phyloP scores from a whole-genome alignment of 2,329 filamentous ascomycete species.

The Botrytis aclada region DNA sequence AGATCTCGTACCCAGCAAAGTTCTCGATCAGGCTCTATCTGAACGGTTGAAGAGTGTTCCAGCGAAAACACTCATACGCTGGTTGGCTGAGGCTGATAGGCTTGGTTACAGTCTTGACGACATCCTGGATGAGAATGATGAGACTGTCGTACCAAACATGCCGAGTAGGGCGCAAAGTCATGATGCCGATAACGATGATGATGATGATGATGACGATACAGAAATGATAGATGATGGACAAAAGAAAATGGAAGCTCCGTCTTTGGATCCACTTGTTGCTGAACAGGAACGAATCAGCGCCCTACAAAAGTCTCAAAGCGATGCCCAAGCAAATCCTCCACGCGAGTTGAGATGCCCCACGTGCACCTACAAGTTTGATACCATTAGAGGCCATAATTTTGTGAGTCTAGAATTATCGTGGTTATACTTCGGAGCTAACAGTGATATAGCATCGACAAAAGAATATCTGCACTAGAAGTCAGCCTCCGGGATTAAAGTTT shows the following conservation, averaged over 20 bases:
- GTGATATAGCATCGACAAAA: slow-evolving; percentile 21
- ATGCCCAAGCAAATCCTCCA: background rate
- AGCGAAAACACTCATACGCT: slow-evolving; percentile 29
- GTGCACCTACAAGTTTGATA: slow-evolving; percentile 11
- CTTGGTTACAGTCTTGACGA: slow-evolving; percentile 35
- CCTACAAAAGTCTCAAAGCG: slow-evolving; percentile 6
- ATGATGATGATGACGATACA: background rate
- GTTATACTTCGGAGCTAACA: background rate
- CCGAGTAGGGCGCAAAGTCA: slow-evolving; percentile 7
- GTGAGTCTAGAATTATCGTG: slow-evolving; percentile 4
- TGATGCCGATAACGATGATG: background rate
- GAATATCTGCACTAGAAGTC: slow-evolving; percentile 20
- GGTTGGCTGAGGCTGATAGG: slow-evolving; percentile 30
- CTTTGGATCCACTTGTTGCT: slow-evolving; percentile 17
- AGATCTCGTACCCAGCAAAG: slow-evolving; percentile 21
- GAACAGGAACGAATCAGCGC: slow-evolving; percentile 20
- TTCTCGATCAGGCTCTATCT: slow-evolving; percentile 27
- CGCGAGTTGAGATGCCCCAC: slow-evolving; percentile 10
- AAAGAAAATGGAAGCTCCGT: background rate
- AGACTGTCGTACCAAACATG: slow-evolving; percentile 26
- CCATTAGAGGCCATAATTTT: slow-evolving; percentile 15
- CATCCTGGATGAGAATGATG: slow-evolving; percentile 31
- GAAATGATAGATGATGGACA: slow-evolving; percentile 18
- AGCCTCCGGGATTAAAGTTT: slow-evolving; percentile 7
- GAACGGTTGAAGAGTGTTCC: slow-evolving; percentile 28